Conservation (phyloP, 768 basidiomycete genomes). For the Mycena belliarum region DNA sequence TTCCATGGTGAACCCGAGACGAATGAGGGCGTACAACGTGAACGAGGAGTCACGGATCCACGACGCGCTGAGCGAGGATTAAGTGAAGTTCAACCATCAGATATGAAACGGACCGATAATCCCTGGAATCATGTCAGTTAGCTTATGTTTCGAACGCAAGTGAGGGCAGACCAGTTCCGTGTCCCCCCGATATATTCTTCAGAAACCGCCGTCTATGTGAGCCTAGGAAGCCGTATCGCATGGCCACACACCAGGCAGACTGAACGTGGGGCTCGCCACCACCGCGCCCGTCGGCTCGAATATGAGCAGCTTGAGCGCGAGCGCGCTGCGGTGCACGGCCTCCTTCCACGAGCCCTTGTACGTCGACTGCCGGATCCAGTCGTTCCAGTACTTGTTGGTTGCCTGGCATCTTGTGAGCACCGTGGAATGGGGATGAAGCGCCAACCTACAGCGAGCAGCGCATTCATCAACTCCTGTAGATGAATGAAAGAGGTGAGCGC, state of each 20-base stretch:
- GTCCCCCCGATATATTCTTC: conserved; percentile 64
- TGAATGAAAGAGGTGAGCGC: not conserved
- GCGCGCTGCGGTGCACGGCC: conserved; percentile 86
- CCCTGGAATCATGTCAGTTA: conserved; percentile 38
- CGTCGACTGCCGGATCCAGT: conserved; percentile 86
- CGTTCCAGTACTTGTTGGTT: conserved; percentile 83
- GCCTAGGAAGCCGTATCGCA: not conserved
- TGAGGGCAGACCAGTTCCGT: conserved; percentile 70
- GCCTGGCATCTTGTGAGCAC: conserved; percentile 33
- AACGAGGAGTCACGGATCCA: conserved; percentile 98
- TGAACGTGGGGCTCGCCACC: conserved; percentile 94
- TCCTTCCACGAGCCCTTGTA: conserved; percentile 97
- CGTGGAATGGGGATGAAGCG: not conserved
- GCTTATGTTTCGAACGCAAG: not conserved
- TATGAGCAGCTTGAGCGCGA: conserved; percentile 92
- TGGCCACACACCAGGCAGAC: conserved; percentile 72
- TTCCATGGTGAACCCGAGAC: conserved; percentile 93
- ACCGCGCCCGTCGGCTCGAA: conserved; percentile 94
- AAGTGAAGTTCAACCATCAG: too few relatives aligned
- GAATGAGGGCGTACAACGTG: conserved; percentile 90
- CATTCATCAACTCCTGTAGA: conserved; percentile 55
- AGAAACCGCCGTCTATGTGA: not conserved
- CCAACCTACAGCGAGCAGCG: conserved; percentile 53
- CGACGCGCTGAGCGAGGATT: conserved; percentile 51
- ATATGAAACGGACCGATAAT: conserved; percentile 52